These are phyloP conservation scores for Penicillium sp. DNA, from an alignment of 2,329 filamentous ascomycete species.

Conservation along the genomic window DNA sequence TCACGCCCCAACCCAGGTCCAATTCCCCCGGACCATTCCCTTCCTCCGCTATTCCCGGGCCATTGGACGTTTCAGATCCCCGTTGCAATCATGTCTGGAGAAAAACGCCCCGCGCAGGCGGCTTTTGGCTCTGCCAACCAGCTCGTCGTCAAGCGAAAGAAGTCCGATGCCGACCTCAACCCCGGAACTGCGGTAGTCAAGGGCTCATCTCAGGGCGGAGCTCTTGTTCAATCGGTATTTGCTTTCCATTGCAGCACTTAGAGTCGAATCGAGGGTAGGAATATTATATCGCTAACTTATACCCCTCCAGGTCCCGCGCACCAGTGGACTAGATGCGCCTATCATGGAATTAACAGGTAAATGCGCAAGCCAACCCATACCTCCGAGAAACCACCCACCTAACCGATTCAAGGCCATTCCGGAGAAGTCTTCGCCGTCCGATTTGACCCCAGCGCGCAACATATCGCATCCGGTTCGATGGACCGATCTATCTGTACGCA, in stretches of 20 bases:
- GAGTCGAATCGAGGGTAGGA: background rate
- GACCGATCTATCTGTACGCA: slow-evolving; percentile 82
- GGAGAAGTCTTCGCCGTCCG: slow-evolving; percentile 89
- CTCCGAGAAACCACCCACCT: slow-evolving; percentile 8
- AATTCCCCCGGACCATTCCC: slow-evolving; percentile 1
- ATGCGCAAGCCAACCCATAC: slow-evolving; percentile 24
- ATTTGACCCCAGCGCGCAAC: slow-evolving; percentile 85
- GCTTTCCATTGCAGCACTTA: background rate
- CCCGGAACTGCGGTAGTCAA: slow-evolving; percentile 61
- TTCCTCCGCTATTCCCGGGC: background rate
- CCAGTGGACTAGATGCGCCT: slow-evolving; percentile 82
- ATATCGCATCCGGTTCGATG: slow-evolving; percentile 94
- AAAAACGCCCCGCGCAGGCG: slow-evolving; percentile 88
- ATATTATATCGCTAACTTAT: slow-evolving; percentile 15
- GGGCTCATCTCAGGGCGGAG: slow-evolving; percentile 61
- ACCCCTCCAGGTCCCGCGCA: slow-evolving; percentile 68
- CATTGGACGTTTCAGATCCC: background rate
- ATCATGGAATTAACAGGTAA: slow-evolving; percentile 90
- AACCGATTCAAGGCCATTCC: slow-evolving; percentile 53
- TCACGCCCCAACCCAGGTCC: slow-evolving; percentile 7
- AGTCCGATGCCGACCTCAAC: slow-evolving; percentile 65
- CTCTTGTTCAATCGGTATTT: slow-evolving; percentile 70
- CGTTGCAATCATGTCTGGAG: slow-evolving; percentile 70
- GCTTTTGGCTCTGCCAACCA: slow-evolving; percentile 75
- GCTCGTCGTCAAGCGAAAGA: slow-evolving; percentile 87